Base-by-base conservation (phyloP, 1,139 yeast species). In the Saccharomycopsis crataegensis region DNA sequence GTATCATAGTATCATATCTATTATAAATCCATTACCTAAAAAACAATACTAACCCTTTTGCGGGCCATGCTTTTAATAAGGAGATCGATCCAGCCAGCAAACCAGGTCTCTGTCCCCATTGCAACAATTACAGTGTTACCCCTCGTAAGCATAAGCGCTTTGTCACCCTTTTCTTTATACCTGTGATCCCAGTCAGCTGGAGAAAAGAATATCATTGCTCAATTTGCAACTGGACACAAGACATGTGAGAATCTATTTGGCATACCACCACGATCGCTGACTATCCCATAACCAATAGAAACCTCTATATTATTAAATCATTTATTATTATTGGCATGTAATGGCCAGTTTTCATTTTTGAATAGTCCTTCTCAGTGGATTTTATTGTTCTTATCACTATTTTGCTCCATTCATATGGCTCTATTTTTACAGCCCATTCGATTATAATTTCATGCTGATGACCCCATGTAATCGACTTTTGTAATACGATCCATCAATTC, bases 61-160 rank as follows among this genome's bases (percentile, higher is more conserved):
- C 36, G 54, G 58, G 57, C 33, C 57, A 53, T 8, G 54, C 50
- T 38, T 56, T 56, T 41, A 56, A 56, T 40, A 56, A 52, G 38
- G 53, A 53, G 8, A 43, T 54, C 12, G 47, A 34, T 12, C 28
- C 28, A 8, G 37, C 33, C 38, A 40, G 41, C 36, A 56, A 56
- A 48, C 53, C 52, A 14, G 51, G 47, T 42, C 51, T 53, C 17
- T 54, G 59, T 46, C 60, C 60, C 38, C 46, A 50, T 17, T 58
- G 60, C 40, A 52, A 58, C 42, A 58, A 58, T 37, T 51, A 56
- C 45, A 33, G 58, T 9, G 60, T 58, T 22, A 40, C 33, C n/a
- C 55, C 59, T 31, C 43, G 59, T 32, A 58, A 57, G 33, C 58
- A 57, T 31, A 58, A 51, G 47, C 43, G 56, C 17, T 58, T 58